These are phyloP conservation scores for Bimuria novae-zelandiae DNA, from an alignment of 2,329 filamentous ascomycete species.

Conservation along the genomic window DNA sequence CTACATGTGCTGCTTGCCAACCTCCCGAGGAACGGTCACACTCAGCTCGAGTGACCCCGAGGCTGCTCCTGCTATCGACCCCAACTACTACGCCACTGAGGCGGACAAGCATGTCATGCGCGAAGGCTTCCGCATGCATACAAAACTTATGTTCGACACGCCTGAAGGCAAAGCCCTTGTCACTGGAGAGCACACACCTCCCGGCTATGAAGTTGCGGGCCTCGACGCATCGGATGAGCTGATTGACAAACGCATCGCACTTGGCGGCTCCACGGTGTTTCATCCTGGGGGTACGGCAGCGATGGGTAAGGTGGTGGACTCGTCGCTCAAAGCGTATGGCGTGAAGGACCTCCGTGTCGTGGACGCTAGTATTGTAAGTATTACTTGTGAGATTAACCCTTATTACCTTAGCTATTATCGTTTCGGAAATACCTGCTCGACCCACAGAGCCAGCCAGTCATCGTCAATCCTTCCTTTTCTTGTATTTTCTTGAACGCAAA, in stretches of 20 bases:
- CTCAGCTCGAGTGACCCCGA: conserved; percentile 58
- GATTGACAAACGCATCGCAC: conserved; percentile 54
- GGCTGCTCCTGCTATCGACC: conserved; percentile 56
- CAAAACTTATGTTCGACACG: conserved; percentile 49
- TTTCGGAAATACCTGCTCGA: no score
- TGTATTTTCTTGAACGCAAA: no score
- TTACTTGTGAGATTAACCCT: no score
- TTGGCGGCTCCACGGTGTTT: conserved; percentile 53
- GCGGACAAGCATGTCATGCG: conserved; percentile 48
- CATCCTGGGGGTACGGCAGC: conserved; percentile 63
- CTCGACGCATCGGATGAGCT: conserved; percentile 56
- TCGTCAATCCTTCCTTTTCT: no score
- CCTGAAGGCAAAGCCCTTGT: conserved; percentile 52
- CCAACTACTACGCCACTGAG: conserved; percentile 59
- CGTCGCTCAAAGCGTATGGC: conserved; percentile 56
- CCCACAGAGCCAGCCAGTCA: no score
- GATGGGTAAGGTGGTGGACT: conserved; percentile 59
- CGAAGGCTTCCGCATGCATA: conserved; percentile 55
- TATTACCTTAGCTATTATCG: no score
- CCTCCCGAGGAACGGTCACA: conserved; percentile 53
- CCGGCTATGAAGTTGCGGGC: conserved; percentile 27
- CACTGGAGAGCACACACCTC: conserved; percentile 49
- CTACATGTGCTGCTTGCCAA: conserved; percentile 27
- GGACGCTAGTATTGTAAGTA: conserved; percentile 33
- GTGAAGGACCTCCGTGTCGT: conserved; percentile 56